Base-by-base conservation (phyloP, 2,329 filamentous ascomycete species). In the Monosporascus sp. region DNA sequence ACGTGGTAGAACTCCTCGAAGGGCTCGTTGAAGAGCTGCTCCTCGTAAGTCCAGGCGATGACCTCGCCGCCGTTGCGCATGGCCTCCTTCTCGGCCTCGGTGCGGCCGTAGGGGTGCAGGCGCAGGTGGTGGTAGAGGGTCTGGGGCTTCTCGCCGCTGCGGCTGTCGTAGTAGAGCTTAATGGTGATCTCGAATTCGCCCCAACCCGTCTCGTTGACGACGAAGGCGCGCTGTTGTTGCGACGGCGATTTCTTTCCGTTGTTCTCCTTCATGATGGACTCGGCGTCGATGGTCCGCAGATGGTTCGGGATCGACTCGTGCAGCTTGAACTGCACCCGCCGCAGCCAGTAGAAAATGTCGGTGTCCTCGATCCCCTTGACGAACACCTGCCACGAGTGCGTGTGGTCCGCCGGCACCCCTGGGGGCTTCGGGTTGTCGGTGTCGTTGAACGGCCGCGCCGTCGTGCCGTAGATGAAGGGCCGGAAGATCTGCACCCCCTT, bases 181-280 rank as follows among this genome's bases (percentile, higher is more conserved):
- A 99, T 88, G 57, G 92, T 89, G 65, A 99, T 95, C 69, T 94
- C 90, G 74, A 99, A 99, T 73, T 97, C 94, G 65, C 94, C 94
- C 89, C 95, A 99, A 48, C 94, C 94, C 0, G 94, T 97, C 72
- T 97, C 94, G 57, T 84, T 83, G 56, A 97, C 88, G 65, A 90
- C 78, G 65, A 97, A 99, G 11, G 54, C 64, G 41, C 52, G 57
- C 41, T 63, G 61, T 77, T 91, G 65, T 57, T 81, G 79, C n/a
- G 77, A 76, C 0, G 74, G 72, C 4, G 61, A 62, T 41, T 62
- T 60, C 31, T 34, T 34, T 14, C 31, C 31, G 31, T 1, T 34
- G 31, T 65, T 68, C 48, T 68, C 66, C 46, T 62, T 61, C 3
- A 60, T 51, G 53, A 68, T 64, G 20, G 62, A 62, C 54, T 69